These are phyloP conservation scores for Pseudopithomyces maydicus DNA, from an alignment of 2,329 filamentous ascomycete species.

Conservation along the genomic window DNA sequence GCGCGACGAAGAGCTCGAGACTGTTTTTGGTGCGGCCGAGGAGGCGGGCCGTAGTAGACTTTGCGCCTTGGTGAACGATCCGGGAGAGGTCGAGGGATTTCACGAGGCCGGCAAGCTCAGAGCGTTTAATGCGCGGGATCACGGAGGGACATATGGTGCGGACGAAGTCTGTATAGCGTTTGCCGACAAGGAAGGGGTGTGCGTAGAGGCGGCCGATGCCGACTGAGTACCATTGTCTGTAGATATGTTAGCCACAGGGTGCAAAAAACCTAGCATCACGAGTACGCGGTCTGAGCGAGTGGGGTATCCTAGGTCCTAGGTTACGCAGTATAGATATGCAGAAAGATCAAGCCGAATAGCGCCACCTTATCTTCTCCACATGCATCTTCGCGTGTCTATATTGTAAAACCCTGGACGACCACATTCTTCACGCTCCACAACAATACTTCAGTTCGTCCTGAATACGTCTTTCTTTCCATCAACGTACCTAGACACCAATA, in stretches of 20 bases:
- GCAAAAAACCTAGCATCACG: neutral
- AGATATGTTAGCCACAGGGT: neutral
- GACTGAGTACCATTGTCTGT: constrained; percentile 61
- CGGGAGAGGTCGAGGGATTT: constrained; percentile 57
- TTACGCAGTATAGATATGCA: neutral
- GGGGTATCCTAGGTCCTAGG: neutral
- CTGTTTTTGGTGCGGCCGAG: constrained; percentile 59
- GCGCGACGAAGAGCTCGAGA: constrained; percentile 61
- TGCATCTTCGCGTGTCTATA: neutral
- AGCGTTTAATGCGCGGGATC: constrained; percentile 54
- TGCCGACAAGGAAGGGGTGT: constrained; percentile 56
- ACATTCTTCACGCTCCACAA: neutral
- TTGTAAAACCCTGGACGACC: neutral
- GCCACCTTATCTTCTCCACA: neutral
- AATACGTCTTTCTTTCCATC: no score
- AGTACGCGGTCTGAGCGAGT: neutral
- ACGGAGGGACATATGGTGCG: constrained; percentile 60
- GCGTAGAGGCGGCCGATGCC: constrained; percentile 59
- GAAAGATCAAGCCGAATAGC: neutral
- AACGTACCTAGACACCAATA: constrained; percentile 45
- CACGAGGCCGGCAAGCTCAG: constrained; percentile 57
- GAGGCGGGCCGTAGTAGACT: constrained; percentile 62
- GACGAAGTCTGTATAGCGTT: constrained; percentile 60
- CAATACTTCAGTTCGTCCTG: neutral
- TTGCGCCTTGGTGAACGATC: constrained; percentile 64